Evolutionary conservation across 108 stramenopile species (phyloP).

Genomic region (Cyclostephanos tholiformis): DNA sequence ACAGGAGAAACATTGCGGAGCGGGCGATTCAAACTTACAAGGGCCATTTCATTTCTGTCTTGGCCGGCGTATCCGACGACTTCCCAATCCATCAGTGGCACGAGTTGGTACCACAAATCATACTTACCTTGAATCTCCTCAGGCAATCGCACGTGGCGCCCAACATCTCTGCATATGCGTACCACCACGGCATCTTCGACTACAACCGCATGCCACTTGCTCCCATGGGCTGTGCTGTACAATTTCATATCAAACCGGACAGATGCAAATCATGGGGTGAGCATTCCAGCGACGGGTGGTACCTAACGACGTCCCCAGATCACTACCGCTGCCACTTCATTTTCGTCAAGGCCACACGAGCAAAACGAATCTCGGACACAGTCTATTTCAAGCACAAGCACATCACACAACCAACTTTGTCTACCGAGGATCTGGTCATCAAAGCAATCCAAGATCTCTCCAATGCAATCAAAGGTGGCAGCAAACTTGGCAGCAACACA

Average conservation of each 20-base stretch:
- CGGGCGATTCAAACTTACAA: no score
- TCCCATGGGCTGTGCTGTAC: constrained; percentile 45
- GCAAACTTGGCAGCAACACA: no score
- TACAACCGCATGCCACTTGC: constrained; percentile 56
- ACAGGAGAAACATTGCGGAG: no score
- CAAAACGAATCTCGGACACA: neutral
- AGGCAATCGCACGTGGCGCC: no score
- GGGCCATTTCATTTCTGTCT: no score
- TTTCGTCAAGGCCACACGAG: constrained; percentile 19
- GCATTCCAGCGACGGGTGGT: no score
- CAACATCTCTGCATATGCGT: no score
- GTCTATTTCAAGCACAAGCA: neutral
- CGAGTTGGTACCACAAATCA: no score
- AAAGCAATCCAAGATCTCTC: constrained; percentile 7
- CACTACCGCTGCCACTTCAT: constrained; percentile 28
- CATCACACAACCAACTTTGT: neutral
- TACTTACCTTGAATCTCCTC: no score
- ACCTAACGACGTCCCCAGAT: constrained; percentile 16
- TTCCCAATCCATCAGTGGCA: no score
- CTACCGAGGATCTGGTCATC: neutral
- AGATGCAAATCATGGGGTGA: no score
- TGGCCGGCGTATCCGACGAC: no score
- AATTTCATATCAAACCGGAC: constrained; percentile 32
- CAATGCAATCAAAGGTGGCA: neutral
- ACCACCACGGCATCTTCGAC: constrained; percentile 30